These are phyloP conservation scores for Ciborinia camelliae DNA, from an alignment of 2,329 filamentous ascomycete species.

Conservation along the genomic window DNA sequence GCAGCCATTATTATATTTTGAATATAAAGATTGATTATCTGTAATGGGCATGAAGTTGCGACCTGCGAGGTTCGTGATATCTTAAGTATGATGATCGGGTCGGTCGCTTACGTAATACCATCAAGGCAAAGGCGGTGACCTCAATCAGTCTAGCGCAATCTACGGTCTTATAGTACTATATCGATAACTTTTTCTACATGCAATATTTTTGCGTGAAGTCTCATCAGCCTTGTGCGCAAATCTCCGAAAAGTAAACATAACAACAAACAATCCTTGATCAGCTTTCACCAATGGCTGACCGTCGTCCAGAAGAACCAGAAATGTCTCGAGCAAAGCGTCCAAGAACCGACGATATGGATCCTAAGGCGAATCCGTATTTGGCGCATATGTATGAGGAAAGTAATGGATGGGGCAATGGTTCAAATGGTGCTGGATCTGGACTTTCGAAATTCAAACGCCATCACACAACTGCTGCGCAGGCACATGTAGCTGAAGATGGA, in stretches of 20 bases:
- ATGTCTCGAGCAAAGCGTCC: slow-evolving; percentile 47
- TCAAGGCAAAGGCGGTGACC: slow-evolving; percentile 19
- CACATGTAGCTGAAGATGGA: slow-evolving; percentile 71
- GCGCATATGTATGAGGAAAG: slow-evolving; percentile 72
- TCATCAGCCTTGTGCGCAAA: slow-evolving; percentile 28
- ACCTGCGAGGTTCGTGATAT: neutral
- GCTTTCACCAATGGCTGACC: slow-evolving; percentile 50
- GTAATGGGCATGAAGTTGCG: neutral
- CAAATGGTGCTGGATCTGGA: slow-evolving; percentile 39
- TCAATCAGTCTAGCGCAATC: slow-evolving; percentile 11
- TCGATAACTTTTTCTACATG: slow-evolving; percentile 18
- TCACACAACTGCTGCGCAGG: slow-evolving; percentile 73
- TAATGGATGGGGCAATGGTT: slow-evolving; percentile 36
- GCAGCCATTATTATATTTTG: slow-evolving; percentile 33
- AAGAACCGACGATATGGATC: slow-evolving; percentile 44
- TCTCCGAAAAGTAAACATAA: slow-evolving; percentile 30
- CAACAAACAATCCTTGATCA: slow-evolving; percentile 23
- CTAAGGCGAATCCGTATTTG: slow-evolving; percentile 77
- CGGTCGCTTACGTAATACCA: slow-evolving; percentile 10
- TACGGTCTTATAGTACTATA: neutral
- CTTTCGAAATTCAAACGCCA: slow-evolving; percentile 64
- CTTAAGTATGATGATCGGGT: neutral
- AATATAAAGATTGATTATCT: slow-evolving; percentile 14
- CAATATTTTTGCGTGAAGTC: slow-evolving; percentile 12
- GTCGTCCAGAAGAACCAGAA: slow-evolving; percentile 51